Percentiles rank a stretch among this genome's conserved stretches.
Conservation (phyloP, 2,329 filamentous ascomycete species). For the Hirsutella minnesotensis region DNA sequence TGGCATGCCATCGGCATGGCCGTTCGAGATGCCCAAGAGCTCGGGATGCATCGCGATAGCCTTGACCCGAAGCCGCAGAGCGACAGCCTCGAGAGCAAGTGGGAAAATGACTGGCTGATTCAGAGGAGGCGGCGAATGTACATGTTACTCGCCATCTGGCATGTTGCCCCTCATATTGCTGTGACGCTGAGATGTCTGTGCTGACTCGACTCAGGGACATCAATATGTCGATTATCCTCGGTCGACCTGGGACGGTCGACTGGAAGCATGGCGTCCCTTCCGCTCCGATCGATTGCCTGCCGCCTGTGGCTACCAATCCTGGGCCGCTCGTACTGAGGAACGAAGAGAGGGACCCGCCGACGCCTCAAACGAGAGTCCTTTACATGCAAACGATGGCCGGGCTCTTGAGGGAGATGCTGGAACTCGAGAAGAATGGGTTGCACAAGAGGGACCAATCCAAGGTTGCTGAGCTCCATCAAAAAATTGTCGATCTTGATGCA, state of each 20-base stretch:
- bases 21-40: slow-evolving; percentile 50
- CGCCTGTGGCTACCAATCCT: slow-evolving; percentile 33
- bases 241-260: slow-evolving; percentile 44
- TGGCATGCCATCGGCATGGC: slow-evolving; percentile 45
- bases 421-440: slow-evolving; percentile 43
- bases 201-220: slow-evolving; percentile 31
- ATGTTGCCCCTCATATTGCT: slow-evolving; percentile 1
- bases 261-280: slow-evolving; percentile 32
- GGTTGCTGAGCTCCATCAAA: slow-evolving; percentile 29
- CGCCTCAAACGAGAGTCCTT: slow-evolving; percentile 40
- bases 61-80: slow-evolving; percentile 37
- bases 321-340: slow-evolving; percentile 34
- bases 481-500: slow-evolving; percentile 34
- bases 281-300: slow-evolving; percentile 40
- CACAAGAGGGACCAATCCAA: neutral
- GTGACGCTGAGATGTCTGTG: neutral
- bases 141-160: slow-evolving; percentile 36
- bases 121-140: slow-evolving; percentile 44
- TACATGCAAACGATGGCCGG: slow-evolving; percentile 35
- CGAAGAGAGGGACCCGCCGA: slow-evolving; percentile 38
- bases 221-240: slow-evolving; percentile 40
- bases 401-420: slow-evolving; percentile 40
- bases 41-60: slow-evolving; percentile 44
- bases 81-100: slow-evolving; percentile 32
- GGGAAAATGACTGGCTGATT: slow-evolving; percentile 47